Base-by-base conservation (phyloP, 495 filamentous ascomycete genomes). In the Rhypophila decipiens region DNA sequence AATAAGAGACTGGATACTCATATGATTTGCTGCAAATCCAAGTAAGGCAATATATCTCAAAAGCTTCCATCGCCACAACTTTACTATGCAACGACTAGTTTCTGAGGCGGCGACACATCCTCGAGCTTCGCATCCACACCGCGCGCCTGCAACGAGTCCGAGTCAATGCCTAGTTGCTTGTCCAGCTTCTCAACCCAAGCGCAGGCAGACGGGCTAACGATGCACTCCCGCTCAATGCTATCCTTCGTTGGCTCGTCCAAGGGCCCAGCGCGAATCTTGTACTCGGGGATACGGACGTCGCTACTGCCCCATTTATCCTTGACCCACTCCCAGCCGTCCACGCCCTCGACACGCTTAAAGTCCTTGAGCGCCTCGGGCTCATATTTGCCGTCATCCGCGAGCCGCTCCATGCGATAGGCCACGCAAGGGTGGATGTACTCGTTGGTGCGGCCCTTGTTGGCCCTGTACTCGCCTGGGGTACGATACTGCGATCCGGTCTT, bases 401-500 rank as follows among this genome's bases (percentile, higher is more conserved):
- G 41, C 15, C 24, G 48, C 5, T 44, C 31, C 48, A 44, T 44
- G 12, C 48, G 15, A 24, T 50, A 50, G 4, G 2, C 13, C 1
- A 50, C 48, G 2, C 20, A 19, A 5, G 48, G 48, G 23, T 50
- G 48, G 24, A 50, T 45, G 5, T 44, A 8, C 27, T 50, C 48
- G 33, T 50, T 50, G 48, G 48, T 50, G 9, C 22, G 15, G 15
- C 48, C 48, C 23, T 44, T 38, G n/a, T 12, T 38, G 20, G 15
- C 47, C 34, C 23, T 50, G 29, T 50, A 50, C 19, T 50, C 48
- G 4, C 48, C 48, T 2, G 48, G 48, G 12, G 48, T 50, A 9
- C 48, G 48, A 21, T 50, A 27, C 34, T 50, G 24, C n/a, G 40
- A 44, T 12, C 48, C 48, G 9, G 41, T 23, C 33, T 29, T 19